Evolutionary conservation across 2,329 filamentous ascomycete genomes (phyloP).

Genomic region (Alternaria sp.): DNA sequence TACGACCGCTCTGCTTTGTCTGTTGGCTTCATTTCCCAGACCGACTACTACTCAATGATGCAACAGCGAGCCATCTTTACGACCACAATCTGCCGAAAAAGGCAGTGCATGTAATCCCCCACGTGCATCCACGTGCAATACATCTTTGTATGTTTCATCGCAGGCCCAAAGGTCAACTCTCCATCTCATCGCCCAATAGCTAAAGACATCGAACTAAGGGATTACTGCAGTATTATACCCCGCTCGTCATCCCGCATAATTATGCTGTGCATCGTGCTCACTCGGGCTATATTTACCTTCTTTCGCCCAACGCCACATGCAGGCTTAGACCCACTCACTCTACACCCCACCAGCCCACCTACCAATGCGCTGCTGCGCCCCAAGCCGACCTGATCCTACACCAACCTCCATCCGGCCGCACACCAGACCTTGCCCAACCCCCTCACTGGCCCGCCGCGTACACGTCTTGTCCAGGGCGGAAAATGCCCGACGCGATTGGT

Average conservation of each 20-base stretch:
- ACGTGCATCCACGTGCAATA: slow-evolving; percentile 8
- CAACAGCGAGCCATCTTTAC: neutral
- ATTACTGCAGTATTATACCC: slow-evolving; percentile 15
- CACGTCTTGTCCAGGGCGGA: neutral
- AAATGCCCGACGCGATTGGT: neutral
- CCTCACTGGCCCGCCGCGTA: neutral
- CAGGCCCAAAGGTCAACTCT: slow-evolving; percentile 9
- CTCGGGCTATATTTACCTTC: slow-evolving; percentile 26
- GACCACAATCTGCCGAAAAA: neutral
- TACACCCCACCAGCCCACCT: slow-evolving; percentile 21
- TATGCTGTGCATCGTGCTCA: slow-evolving; percentile 14
- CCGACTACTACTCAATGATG: neutral
- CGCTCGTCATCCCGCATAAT: slow-evolving; percentile 18
- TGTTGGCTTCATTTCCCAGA: neutral
- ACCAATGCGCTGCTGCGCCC: slow-evolving; percentile 32
- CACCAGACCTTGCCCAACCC: neutral
- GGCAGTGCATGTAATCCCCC: slow-evolving; percentile 11
- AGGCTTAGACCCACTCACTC: slow-evolving; percentile 20
- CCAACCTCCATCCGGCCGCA: neutral
- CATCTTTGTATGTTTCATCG: slow-evolving; percentile 16
- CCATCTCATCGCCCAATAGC: slow-evolving; percentile 10
- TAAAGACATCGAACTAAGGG: slow-evolving; percentile 8
- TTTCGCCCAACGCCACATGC: slow-evolving; percentile 19
- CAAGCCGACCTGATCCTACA: slow-evolving; percentile 20
- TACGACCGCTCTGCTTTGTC: slow-evolving; percentile 2